Conservation (phyloP, 768 basidiomycete genomes). For the Tricholomella constricta region DNA sequence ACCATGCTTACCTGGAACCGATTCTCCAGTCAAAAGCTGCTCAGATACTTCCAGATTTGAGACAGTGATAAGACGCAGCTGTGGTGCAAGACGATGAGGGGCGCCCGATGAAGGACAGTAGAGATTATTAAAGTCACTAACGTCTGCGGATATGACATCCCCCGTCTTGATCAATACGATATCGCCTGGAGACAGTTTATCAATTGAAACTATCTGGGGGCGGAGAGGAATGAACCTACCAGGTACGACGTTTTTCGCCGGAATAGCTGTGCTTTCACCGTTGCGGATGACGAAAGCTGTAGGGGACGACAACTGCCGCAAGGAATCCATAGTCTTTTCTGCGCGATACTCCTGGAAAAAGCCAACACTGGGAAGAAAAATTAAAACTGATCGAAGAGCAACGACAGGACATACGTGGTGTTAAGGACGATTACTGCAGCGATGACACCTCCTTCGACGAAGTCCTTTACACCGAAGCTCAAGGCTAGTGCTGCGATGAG, state of each 20-base stretch:
- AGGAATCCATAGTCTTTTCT: conserved; percentile 53
- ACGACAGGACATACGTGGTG: conserved; percentile 29
- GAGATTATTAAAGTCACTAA: conserved; percentile 15
- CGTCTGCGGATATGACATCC: conserved; percentile 49
- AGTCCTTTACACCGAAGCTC: conserved; percentile 57
- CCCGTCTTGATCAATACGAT: conserved; percentile 41
- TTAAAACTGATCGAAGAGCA: not conserved
- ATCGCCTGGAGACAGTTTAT: conserved; percentile 31
- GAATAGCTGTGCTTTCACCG: conserved; percentile 39
- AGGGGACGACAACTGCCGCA: conserved; percentile 48
- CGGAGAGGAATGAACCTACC: conserved; percentile 19
- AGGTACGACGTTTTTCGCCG: conserved; percentile 44
- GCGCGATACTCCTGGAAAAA: conserved; percentile 50
- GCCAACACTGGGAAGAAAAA: conserved; percentile 38
- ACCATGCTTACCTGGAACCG: conserved; percentile 41
- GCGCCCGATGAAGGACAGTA: not conserved
- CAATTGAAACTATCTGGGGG: not conserved
- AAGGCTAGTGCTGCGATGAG: conserved; percentile 46
- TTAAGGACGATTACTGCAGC: conserved; percentile 47
- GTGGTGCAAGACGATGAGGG: conserved; percentile 12
- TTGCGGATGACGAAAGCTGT: conserved; percentile 46
- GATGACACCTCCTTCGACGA: conserved; percentile 53
- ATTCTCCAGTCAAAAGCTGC: conserved; percentile 55
- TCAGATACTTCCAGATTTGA: conserved; percentile 53
- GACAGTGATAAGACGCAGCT: conserved; percentile 43